A percentile compares a stretch with the other conserved stretches of the same genome.
These are phyloP conservation scores for Debaryomyces tyrocola DNA, from an alignment of 805 yeast genomes.

Conservation along the genomic window DNA sequence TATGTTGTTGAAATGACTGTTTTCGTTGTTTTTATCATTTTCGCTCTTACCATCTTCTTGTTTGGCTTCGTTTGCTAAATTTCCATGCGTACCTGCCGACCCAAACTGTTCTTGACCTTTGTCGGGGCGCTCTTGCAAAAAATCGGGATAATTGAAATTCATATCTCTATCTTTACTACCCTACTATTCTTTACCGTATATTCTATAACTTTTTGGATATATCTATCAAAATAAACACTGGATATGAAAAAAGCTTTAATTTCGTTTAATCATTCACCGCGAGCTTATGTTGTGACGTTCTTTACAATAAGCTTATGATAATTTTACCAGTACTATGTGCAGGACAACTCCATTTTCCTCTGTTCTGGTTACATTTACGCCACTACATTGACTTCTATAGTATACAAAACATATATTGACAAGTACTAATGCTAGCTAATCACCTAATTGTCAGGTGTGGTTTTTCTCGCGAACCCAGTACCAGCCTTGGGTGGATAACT, in stretches of 20 bases:
- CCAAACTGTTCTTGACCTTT: background rate
- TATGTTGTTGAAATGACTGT: constrained; percentile 17
- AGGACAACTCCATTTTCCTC: background rate
- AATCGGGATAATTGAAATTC: constrained; percentile 38
- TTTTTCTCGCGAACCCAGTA: constrained; percentile 48
- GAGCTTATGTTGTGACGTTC: background rate
- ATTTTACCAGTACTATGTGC: background rate
- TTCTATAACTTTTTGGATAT: background rate
- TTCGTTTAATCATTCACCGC: background rate
- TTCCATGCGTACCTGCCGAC: constrained; percentile 2
- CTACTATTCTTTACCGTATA: constrained; percentile 1
- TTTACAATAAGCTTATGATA: background rate
- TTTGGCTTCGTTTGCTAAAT: background rate
- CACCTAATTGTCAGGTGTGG: background rate
- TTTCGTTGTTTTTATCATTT: constrained; percentile 4
- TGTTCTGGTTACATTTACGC: background rate
- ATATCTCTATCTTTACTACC: constrained; percentile 9
- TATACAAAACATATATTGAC: background rate
- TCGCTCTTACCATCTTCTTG: constrained; percentile 8
- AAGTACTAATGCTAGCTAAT: background rate
- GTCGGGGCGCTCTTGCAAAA: constrained; percentile 16
- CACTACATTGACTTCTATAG: no score
- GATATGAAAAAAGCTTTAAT: background rate
- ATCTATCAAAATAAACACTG: background rate
- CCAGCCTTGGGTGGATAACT: constrained; percentile 29